Evolutionary conservation across 2,329 filamentous ascomycete species (phyloP).

Genomic region (Fusarium phyllophilum): DNA sequence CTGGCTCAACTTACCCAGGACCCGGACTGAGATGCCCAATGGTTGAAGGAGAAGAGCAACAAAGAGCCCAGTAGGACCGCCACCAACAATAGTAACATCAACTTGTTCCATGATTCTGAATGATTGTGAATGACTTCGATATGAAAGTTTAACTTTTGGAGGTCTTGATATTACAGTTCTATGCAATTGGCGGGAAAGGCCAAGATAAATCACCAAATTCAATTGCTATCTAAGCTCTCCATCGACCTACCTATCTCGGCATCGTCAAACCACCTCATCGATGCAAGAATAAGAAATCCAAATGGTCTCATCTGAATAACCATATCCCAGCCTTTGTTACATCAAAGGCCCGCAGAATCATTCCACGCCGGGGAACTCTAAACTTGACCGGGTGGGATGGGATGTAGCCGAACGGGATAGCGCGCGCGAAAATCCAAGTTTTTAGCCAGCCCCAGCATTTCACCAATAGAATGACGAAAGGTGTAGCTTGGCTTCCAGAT

Average conservation of each 20-base stretch:
- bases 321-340: neutral
- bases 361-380: neutral
- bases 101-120: conserved; percentile 3
- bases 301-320: neutral
- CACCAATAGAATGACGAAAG: neutral
- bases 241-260: neutral
- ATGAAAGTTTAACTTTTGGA: neutral
- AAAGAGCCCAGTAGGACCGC: conserved; percentile 59
- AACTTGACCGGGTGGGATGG: conserved; percentile 2
- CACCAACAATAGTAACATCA: conserved; percentile 36
- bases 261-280: neutral
- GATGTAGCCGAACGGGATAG: conserved; percentile 12
- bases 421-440: neutral
- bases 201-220: conserved; percentile 1
- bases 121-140: accelerated
- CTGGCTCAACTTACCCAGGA: conserved; percentile 46
- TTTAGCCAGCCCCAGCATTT: neutral
- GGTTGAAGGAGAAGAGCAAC: conserved; percentile 56
- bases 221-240: neutral
- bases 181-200: neutral
- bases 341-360: neutral
- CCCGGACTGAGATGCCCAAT: conserved; percentile 53
- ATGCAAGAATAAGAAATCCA: neutral
- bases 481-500: neutral
- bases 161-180: neutral